Evolutionary conservation across 225 moss, liverwort and hornwort species (phyloP), one percentile per base, ranked within the genome.

Genomic region (Anthoceros angustus): DNA sequence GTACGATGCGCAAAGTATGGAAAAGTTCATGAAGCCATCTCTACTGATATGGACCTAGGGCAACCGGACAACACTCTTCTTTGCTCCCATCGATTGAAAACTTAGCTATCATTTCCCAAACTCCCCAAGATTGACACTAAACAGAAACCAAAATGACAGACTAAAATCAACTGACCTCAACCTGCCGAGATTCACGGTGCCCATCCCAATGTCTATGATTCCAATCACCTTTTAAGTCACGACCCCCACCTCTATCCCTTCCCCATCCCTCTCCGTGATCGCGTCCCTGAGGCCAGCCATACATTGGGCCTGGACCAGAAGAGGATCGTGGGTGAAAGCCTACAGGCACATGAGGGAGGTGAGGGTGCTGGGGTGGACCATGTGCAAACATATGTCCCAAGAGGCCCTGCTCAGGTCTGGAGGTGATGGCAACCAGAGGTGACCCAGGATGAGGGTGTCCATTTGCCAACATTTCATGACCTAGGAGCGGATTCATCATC

Each of bases 91-190:
- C 18, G 7, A 15, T 23, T 55, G 14, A 16, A 5, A 14, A 50
- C 20, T 8, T 20, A 20, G 7, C 7, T 20, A 1, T 23, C 55
- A 18, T 15, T 8, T 55, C 8, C 55, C 55, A 48, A 18, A 48
- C 12, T 48, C 12, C 32, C 55, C 55, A 55, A 20, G n/a, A 55
- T 55, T 55, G 55, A 23, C 16, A 23, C 55, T 55, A 55, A 55
- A 23, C n/a, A 55, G 7, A 55, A 55, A 55, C 23, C 32, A 15
- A 20, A 20, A 20, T 55, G 55, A 55, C 55, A 55, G 55, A 18
- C 55, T 55, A 55, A 55, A 55, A 55, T 55, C 55, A 55, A 55
- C 55, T 55, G 55, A 55, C 55, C 55, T 55, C 55, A 55, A 55
- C 55, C 55, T 55, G 55, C 55, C 55, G 55, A 15, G 55, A 55